A percentile compares a stretch with the other conserved stretches of the same genome.
phyloP scores from a whole-genome alignment of 2,329 filamentous ascomycete species.

The Ascochyta clinopodiicola region DNA sequence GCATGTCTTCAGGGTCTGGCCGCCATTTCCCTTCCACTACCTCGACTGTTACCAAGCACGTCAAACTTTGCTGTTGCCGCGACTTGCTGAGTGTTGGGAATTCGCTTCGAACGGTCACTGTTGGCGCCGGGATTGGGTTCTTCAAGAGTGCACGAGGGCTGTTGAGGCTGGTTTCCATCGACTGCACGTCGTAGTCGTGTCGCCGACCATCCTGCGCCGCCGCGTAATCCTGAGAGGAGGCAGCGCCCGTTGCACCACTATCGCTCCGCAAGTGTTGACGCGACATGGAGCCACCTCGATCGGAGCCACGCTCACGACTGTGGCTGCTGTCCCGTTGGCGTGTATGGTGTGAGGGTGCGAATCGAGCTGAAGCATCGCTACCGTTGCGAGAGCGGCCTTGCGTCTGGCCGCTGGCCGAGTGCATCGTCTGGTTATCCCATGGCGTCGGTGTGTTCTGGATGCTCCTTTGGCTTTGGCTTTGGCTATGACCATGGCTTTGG shows the following conservation, averaged over 20 bases:
- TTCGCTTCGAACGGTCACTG: conserved; percentile 93
- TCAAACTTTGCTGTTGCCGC: conserved; percentile 91
- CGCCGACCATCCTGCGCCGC: conserved; percentile 77
- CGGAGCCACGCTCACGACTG: conserved; percentile 46
- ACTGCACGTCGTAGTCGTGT: conserved; percentile 94
- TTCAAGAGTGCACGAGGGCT: conserved; percentile 74
- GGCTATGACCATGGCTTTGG: conserved; percentile 22
- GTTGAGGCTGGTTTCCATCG: conserved; percentile 85
- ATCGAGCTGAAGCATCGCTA: conserved; percentile 43
- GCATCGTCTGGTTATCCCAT: conserved; percentile 68
- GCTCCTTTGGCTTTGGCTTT: conserved; percentile 47
- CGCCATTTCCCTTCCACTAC: conserved; percentile 92
- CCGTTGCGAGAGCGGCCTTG: conserved; percentile 41
- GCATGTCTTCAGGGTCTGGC: conserved; percentile 80
- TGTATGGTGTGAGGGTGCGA: conserved; percentile 32
- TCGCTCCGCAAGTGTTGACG: conserved; percentile 74
- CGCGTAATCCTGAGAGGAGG: conserved; percentile 80
- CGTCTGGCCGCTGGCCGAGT: conserved; percentile 56
- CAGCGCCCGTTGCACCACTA: conserved; percentile 73
- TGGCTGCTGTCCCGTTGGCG: conserved; percentile 49
- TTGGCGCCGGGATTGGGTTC: conserved; percentile 88
- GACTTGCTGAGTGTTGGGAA: conserved; percentile 93
- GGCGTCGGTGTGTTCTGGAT: conserved; percentile 65
- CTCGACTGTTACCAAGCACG: conserved; percentile 92
- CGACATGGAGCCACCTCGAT: conserved; percentile 48